Evolutionary conservation across 345 rosid genomes (phyloP).

Genomic region (Mercurialis annua): DNA sequence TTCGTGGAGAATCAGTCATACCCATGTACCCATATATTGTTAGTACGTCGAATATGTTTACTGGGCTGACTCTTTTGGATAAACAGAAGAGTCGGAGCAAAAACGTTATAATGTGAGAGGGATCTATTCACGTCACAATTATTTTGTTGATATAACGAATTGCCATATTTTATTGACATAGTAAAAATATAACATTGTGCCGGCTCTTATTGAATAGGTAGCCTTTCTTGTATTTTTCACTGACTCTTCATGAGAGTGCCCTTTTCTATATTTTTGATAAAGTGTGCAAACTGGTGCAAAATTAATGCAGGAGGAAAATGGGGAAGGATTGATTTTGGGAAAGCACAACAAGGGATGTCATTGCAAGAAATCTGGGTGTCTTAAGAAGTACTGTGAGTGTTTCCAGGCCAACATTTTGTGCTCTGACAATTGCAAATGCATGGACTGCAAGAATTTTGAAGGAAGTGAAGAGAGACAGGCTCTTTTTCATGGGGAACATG

Average conservation of each 20-base stretch:
- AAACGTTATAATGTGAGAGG: too few species aligned
- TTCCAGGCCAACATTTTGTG: slow-evolving; percentile 97
- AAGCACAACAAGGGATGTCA: slow-evolving; percentile 99
- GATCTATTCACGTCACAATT: too few species aligned
- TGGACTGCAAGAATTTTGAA: slow-evolving; percentile 96
- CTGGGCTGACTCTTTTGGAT: neutral
- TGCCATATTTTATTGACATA: too few species aligned
- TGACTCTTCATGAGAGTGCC: neutral
- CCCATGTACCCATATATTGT: neutral
- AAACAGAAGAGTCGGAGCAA: neutral
- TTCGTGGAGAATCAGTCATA: neutral
- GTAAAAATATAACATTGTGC: neutral
- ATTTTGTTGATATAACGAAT: too few species aligned
- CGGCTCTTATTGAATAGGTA: neutral
- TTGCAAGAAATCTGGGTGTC: slow-evolving; percentile 98
- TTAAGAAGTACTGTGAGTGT: slow-evolving; percentile 97
- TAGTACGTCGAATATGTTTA: neutral
- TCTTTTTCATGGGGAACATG: slow-evolving; percentile 85
- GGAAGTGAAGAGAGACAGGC: slow-evolving; percentile 98
- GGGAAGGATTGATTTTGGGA: slow-evolving; percentile 63
- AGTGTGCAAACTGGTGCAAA: slow-evolving; percentile 8
- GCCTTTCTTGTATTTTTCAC: neutral
- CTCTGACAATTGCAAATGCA: slow-evolving; percentile 93
- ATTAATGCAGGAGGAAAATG: slow-evolving; percentile 66
- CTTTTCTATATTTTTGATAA: slow-evolving; percentile 1